A percentile compares a stretch with the other conserved stretches of the same genome.
These are phyloP conservation scores for Triglochin maritima DNA, from an alignment of 106 monocot genomes.

Conservation along the genomic window DNA sequence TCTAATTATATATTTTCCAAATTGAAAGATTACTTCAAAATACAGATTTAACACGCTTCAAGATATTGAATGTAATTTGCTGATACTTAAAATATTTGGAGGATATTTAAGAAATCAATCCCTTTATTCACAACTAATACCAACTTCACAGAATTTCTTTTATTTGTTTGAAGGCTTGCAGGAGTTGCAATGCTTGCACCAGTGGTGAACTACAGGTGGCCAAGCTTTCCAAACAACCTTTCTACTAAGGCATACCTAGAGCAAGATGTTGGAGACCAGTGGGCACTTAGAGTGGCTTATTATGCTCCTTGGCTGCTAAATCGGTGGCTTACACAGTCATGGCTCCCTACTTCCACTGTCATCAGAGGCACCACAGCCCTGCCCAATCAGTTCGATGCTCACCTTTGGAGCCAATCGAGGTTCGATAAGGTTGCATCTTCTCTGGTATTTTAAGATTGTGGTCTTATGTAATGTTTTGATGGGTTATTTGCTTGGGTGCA, in stretches of 20 bases:
- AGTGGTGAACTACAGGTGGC: slow-evolving; percentile 75
- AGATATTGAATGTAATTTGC: too few species aligned
- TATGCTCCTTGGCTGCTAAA: slow-evolving; percentile 54
- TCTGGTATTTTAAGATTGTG: neutral
- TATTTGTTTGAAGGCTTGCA: slow-evolving; percentile 13
- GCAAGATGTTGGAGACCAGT: slow-evolving; percentile 35
- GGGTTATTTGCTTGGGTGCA: too few species aligned
- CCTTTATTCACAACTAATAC: too few species aligned
- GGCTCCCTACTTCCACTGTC: slow-evolving; percentile 45
- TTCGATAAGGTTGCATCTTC: neutral
- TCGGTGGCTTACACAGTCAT: slow-evolving; percentile 77
- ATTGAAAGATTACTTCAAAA: too few species aligned
- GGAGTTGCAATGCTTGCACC: slow-evolving; percentile 64
- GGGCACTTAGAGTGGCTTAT: slow-evolving; percentile 57
- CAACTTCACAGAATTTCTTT: too few species aligned
- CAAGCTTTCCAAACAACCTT: slow-evolving; percentile 50
- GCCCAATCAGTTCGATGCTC: slow-evolving; percentile 20
- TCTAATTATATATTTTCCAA: too few species aligned
- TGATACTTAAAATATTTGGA: too few species aligned
- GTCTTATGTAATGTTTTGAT: too few species aligned
- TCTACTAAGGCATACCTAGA: slow-evolving; percentile 31
- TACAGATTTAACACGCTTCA: too few species aligned
- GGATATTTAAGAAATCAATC: too few species aligned
- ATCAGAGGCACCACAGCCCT: slow-evolving; percentile 20
- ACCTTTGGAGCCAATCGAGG: neutral